These are phyloP conservation scores for Taphrina wiesneri DNA, from an alignment of 1,139 yeast species.

Conservation along the genomic window DNA sequence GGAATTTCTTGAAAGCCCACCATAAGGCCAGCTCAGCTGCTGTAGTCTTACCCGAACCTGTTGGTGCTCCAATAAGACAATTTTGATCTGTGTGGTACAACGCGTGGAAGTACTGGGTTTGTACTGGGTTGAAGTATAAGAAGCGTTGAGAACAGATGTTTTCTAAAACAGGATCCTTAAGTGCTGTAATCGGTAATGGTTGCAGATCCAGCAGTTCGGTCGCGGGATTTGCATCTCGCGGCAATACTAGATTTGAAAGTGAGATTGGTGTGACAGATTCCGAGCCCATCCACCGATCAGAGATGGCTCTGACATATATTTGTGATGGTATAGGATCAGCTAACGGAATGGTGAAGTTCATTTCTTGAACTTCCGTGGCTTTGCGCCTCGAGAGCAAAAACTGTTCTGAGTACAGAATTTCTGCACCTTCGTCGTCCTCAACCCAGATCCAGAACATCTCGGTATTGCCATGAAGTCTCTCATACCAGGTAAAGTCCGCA, in stretches of 20 bases:
- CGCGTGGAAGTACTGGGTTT: conserved; percentile 92
- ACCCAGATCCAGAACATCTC: conserved; percentile 92
- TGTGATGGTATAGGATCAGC: conserved; percentile 88
- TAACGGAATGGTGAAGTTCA: conserved; percentile 91
- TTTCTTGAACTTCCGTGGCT: conserved; percentile 60
- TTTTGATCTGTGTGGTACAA: conserved; percentile 75
- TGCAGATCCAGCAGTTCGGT: conserved; percentile 77
- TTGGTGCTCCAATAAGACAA: conserved; percentile 94
- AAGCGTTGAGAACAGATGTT: conserved; percentile 65
- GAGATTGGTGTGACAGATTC: conserved; percentile 77
- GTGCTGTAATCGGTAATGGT: conserved; percentile 81
- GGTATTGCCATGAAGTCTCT: conserved; percentile 72
- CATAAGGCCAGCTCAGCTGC: conserved; percentile 97
- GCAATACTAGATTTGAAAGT: conserved; percentile 85
- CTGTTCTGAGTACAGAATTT: conserved; percentile 78
- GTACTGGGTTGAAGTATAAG: conserved; percentile 95
- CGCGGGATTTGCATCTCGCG: conserved; percentile 80
- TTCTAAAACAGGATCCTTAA: conserved; percentile 69
- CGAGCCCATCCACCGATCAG: conserved; percentile 89
- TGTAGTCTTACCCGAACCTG: conserved; percentile 97
- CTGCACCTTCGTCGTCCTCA: conserved; percentile 69
- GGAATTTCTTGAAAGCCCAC: conserved; percentile 52
- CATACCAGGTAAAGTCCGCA: conserved; percentile 86
- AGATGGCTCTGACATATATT: conserved; percentile 70
- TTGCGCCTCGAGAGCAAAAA: conserved; percentile 66